Base-by-base conservation (phyloP, 2,329 filamentous ascomycete species). In the Apiospora phragmitis region DNA sequence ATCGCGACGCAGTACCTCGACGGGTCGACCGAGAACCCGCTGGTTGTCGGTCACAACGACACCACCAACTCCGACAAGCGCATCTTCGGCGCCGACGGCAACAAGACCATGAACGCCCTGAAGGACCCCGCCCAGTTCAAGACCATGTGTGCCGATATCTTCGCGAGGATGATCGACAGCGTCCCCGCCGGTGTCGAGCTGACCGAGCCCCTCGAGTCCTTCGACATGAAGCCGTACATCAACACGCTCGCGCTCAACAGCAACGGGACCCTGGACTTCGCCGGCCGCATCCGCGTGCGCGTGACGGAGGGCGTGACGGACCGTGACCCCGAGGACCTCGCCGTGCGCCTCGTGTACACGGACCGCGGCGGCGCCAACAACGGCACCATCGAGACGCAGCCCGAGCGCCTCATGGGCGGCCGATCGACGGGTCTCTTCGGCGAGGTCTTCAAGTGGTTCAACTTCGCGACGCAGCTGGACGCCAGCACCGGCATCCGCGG, bases 1-100 rank as follows among this genome's bases (percentile, higher is more conserved):
- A 78, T 86, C 65, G 83, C 82, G 4, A 80, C 79, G 0, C 83
- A 86, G 70, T 87, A 83, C 66, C 67, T 87, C 11, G 77, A 78
- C 24, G 81, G 81, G 5, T 81, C 78, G 0, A 82, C 83, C 26
- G 80, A 78, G 41, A 82, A 87, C 74, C 82, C 84, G 1, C 76
- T 87, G 29, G 80, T 83, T 0, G 79, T 82, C 59, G 79, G 79
- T 1, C 75, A 79, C 47, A 83, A 85, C 70, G 75, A 78, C 4
- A 81, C 80, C 1, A 74, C 77, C 7, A 79, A 77, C 72, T 85
- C 85, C 0, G 85, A 87, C 71, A 77, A 76, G 69, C 79, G 79
- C 4, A 81, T 87, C 29, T 87, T 84, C 71, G 75, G 73, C 38
- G 80, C 83, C 0, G 85, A 87, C 72, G 79, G 77, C 0, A 85